Conservation (phyloP, 1,284 basidiomycete species). For the Trametes polyzona region DNA sequence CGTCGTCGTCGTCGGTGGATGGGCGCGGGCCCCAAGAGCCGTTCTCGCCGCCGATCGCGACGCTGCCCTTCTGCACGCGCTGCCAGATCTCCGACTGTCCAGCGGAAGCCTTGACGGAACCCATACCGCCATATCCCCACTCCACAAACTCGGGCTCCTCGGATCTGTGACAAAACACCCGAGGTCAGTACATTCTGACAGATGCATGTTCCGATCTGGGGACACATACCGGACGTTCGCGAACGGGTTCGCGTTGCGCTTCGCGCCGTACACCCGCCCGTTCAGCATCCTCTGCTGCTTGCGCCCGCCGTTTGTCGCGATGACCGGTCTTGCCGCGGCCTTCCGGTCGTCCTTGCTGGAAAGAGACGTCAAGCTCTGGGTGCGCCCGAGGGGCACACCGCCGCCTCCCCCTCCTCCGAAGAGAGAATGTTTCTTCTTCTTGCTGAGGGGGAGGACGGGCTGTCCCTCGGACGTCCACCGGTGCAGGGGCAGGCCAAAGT, state of each 20-base stretch:
- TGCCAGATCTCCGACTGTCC: constrained; percentile 27
- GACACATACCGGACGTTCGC: constrained; percentile 39
- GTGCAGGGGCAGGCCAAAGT: constrained; percentile 29
- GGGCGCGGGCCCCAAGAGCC: constrained; percentile 29
- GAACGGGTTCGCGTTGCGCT: constrained; percentile 39
- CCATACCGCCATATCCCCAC: constrained; percentile 88
- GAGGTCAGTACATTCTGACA: neutral
- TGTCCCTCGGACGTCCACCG: constrained; percentile 30
- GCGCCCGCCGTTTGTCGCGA: constrained; percentile 22
- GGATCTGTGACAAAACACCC: constrained; percentile 8
- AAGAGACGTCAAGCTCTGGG: constrained; percentile 26
- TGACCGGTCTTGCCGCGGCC: constrained; percentile 13
- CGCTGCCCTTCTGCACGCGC: constrained; percentile 25
- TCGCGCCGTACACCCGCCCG: constrained; percentile 74
- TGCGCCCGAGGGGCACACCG: constrained; percentile 26
- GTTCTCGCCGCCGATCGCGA: constrained; percentile 42
- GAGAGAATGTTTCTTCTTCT: constrained; percentile 22
- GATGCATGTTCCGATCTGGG: neutral
- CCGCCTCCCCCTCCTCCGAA: constrained; percentile 12
- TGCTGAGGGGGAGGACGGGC: constrained; percentile 16
- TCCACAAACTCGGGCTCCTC: constrained; percentile 78
- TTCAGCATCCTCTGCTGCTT: constrained; percentile 64
- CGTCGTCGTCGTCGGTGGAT: constrained; percentile 60
- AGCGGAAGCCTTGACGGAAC: constrained; percentile 51
- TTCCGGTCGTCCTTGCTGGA: constrained; percentile 25